Evolutionary conservation across 2,329 filamentous ascomycete species (phyloP), one percentile per base, ranked within the genome.

Genomic region (Escovopsis sp.): DNA sequence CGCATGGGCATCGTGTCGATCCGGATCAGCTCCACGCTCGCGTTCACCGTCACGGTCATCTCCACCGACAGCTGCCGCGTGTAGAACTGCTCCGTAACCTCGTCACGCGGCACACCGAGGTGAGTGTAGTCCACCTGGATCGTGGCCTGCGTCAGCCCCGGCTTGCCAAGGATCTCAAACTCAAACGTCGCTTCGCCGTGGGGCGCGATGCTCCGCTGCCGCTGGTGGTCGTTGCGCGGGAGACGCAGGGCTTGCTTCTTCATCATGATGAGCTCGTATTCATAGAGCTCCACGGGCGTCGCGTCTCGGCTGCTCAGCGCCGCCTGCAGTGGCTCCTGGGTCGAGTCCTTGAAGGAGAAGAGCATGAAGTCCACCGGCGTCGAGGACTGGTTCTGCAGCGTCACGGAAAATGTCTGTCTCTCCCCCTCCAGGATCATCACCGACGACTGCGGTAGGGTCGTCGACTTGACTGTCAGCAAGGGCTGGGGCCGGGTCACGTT

Each of bases 401-500:
- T 87, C 13, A 94, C 68, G 0, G 72, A 78, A 50, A 96, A 92
- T 1, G 65, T 63, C 45, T 76, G 78, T 16, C 70, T 72, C 56
- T 98, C 88, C 30, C 90, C 90, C 58, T 96, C 88, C 5, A 98
- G 65, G 10, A 98, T 70, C 86, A 94, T 94, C 26, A 94, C 63
- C 9, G 85, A 82, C 16, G 81, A 83, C 49, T 94, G 87, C 1
- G 80, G 73, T 2, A 94, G 66, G 11, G 79, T 84, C 4, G 79
- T 80, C 7, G 77, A 77, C 48, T 82, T 79, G 15, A 94, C 68
- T 3, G 76, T 61, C 4, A 96, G 62, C 4, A 83, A 60, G 5
- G 90, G 90, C 52, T 94, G 85, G 31, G 75, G 65, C 3, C 76
- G 68, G 38, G 94, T 86, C 17, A 93, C 83, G 35, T 72, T 84